Evolutionary conservation across 352 stramenopile genomes (phyloP).

Genomic region (Hyaloperonospora arabidopsidis): DNA sequence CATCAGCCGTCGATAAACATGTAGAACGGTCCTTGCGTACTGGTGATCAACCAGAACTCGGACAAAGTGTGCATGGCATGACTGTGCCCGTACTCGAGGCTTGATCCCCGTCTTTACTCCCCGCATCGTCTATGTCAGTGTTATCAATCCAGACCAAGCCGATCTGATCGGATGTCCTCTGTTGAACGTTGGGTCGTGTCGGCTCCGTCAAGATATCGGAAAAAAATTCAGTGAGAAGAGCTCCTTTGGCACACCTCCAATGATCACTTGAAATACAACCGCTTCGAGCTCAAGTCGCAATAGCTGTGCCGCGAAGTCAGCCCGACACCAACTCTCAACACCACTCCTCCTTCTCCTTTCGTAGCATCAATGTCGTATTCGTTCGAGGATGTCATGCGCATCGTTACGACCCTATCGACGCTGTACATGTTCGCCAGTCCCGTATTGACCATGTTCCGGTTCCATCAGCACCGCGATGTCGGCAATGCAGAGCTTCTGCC

Average conservation of each 20-base stretch:
- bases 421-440: conserved; percentile 74
- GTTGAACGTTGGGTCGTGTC: background rate
- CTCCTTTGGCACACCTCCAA: background rate
- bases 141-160: too few species aligned
- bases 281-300: background rate
- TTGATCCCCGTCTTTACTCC: background rate
- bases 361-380: conserved; percentile 3
- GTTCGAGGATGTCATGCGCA: conserved; percentile 48
- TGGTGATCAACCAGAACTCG: background rate
- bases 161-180: too few species aligned
- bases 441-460: conserved; percentile 35
- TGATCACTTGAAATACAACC: background rate
- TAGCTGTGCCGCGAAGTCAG: background rate
- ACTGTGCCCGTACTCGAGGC: background rate
- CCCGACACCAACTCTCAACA: too few species aligned
- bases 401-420: conserved; percentile 55
- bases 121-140: background rate
- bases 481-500: conserved; percentile 41
- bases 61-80: background rate
- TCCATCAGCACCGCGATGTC: conserved; percentile 42
- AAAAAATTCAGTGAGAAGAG: background rate
- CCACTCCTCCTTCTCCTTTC: background rate
- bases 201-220: background rate
- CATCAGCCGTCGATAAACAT: background rate
- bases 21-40: background rate